Evolutionary conservation across 2,329 filamentous ascomycete genomes (phyloP).

Genomic region (Rhinocladiella similis): DNA sequence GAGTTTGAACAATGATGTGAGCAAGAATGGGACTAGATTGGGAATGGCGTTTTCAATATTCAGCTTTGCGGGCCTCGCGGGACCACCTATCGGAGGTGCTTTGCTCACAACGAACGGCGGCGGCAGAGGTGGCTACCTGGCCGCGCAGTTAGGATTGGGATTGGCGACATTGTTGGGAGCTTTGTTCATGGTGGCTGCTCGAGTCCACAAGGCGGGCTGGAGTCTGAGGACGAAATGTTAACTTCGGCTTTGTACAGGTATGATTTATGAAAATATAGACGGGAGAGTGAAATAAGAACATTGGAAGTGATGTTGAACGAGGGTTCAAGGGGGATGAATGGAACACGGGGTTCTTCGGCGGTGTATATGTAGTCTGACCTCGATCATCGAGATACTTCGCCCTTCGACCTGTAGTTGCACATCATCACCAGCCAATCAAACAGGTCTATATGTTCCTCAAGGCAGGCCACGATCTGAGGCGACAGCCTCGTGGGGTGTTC

Average conservation of each 20-base stretch:
- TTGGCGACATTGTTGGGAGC: constrained; percentile 54
- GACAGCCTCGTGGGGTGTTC: too few species aligned
- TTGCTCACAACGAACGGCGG: constrained; percentile 49
- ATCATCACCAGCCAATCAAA: too few species aligned
- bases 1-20: constrained; percentile 54
- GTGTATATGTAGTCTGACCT: too few species aligned
- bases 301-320: too few species aligned
- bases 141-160: constrained; percentile 44
- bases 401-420: too few species aligned
- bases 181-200: constrained; percentile 44
- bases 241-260: neutral
- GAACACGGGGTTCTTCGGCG: too few species aligned
- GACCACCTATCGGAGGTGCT: constrained; percentile 57
- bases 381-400: too few species aligned
- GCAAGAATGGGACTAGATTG: constrained; percentile 56
- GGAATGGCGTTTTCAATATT: constrained; percentile 57
- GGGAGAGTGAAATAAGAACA: too few species aligned
- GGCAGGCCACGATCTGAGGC: too few species aligned
- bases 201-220: constrained; percentile 42
- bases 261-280: too few species aligned
- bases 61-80: constrained; percentile 54
- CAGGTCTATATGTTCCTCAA: too few species aligned
- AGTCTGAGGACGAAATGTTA: constrained; percentile 36
- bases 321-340: too few species aligned
- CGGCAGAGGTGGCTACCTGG: constrained; percentile 29